A percentile compares a stretch with the other conserved stretches of the same genome.
phyloP scores from a whole-genome alignment of 495 filamentous ascomycete species.

The Penicillium parvum region DNA sequence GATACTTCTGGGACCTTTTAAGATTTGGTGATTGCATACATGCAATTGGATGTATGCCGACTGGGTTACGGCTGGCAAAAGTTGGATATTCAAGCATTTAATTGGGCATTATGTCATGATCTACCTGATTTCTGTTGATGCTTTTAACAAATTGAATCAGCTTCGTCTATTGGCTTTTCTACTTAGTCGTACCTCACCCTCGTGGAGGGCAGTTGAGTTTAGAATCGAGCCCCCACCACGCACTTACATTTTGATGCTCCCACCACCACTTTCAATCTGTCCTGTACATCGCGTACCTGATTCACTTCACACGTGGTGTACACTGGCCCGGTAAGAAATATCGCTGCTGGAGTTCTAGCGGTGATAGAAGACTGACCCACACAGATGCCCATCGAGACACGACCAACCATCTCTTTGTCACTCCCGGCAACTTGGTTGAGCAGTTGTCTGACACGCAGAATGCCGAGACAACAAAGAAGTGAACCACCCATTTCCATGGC shows the following conservation, averaged over 20 bases:
- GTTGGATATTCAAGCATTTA: neutral
- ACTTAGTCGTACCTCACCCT: conserved; percentile 3
- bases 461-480: conserved; percentile 12
- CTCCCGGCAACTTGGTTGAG: conserved; percentile 2
- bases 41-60: conserved; percentile 2
- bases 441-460: conserved; percentile 7
- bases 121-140: neutral
- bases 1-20: conserved; percentile 8
- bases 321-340: conserved; percentile 1
- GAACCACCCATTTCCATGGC: conserved; percentile 3
- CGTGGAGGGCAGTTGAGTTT: conserved; percentile 19
- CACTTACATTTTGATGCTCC: neutral
- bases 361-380: conserved; percentile 15
- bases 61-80: conserved; percentile 9
- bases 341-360: neutral
- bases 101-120: conserved; percentile 1
- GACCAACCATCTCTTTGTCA: conserved; percentile 1
- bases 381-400: conserved; percentile 4
- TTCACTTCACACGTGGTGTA: conserved; percentile 13
- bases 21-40: conserved; percentile 8
- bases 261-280: conserved; percentile 3
- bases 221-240: conserved; percentile 12
- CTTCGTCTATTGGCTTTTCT: neutral
- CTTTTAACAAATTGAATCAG: conserved; percentile 12
- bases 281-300: conserved; percentile 10